phyloP scores from a whole-genome alignment of 345 rosid genomes.

The Reutealis trisperma region DNA sequence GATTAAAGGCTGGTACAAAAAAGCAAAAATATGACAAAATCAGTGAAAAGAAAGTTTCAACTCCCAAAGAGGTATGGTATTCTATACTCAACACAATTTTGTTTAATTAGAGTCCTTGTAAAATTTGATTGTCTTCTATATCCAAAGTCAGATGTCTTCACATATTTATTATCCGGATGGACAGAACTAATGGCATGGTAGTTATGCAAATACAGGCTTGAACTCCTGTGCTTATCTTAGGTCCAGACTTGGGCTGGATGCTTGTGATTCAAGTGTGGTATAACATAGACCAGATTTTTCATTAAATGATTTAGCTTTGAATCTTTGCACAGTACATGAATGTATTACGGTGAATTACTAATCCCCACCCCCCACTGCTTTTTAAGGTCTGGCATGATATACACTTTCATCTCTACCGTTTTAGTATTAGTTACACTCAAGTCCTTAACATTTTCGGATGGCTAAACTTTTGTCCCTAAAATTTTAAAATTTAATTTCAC shows the following conservation, averaged over 20 bases:
- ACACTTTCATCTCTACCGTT: too few relatives aligned
- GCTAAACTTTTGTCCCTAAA: too few relatives aligned
- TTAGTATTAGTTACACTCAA: too few relatives aligned
- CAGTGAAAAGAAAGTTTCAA: slow-evolving; percentile 93
- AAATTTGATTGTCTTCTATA: background rate
- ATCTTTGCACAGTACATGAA: too few relatives aligned
- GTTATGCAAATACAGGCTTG: background rate
- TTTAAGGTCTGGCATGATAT: too few relatives aligned
- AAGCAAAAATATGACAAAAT: slow-evolving; percentile 98
- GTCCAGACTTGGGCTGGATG: background rate
- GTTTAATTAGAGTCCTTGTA: background rate
- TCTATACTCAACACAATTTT: background rate
- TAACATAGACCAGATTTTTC: background rate
- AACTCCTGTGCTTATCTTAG: background rate
- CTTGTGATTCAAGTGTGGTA: background rate
- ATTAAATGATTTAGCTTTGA: background rate
- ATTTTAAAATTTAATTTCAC: too few relatives aligned
- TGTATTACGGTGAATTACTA: too few relatives aligned
- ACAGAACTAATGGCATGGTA: background rate
- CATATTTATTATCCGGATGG: background rate
- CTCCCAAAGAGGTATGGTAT: slow-evolving; percentile 75
- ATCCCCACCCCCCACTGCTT: too few relatives aligned
- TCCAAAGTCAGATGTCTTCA: background rate
- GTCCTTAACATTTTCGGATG: too few relatives aligned
- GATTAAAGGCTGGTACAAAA: slow-evolving; percentile 90